Percentiles rank a stretch among this genome's conserved stretches.
Conservation (phyloP, 257 asterid genomes). For the Solanum tarijense region DNA sequence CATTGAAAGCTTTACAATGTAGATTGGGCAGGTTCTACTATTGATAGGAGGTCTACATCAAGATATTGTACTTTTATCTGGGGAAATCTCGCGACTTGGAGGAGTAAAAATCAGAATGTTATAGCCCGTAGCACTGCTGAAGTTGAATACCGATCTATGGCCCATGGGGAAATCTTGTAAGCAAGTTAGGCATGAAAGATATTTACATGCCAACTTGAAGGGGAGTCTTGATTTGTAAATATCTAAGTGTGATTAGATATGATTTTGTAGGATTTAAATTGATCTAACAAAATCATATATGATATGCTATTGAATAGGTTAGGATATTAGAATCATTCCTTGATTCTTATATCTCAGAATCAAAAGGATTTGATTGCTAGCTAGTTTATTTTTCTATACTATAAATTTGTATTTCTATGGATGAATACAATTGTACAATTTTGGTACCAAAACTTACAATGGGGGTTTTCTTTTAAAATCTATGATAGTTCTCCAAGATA, state of each 20-base stretch:
- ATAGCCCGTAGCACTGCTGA: neutral
- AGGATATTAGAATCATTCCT: neutral
- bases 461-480: neutral
- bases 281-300: neutral
- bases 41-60: neutral
- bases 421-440: neutral
- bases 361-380: neutral
- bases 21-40: neutral
- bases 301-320: neutral
- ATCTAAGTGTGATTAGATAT: neutral
- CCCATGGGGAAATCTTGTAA: neutral
- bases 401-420: neutral
- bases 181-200: neutral
- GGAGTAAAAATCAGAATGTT: neutral
- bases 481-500: neutral
- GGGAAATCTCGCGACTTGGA: neutral
- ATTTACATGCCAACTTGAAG: neutral
- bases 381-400: neutral
- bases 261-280: neutral
- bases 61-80: too few species aligned
- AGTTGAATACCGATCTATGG: neutral
- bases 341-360: neutral
- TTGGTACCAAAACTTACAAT: neutral
- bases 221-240: neutral
- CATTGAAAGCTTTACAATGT: neutral